Evolutionary conservation across 495 filamentous ascomycete species (phyloP).

Genomic region (Aspergillus affinis): DNA sequence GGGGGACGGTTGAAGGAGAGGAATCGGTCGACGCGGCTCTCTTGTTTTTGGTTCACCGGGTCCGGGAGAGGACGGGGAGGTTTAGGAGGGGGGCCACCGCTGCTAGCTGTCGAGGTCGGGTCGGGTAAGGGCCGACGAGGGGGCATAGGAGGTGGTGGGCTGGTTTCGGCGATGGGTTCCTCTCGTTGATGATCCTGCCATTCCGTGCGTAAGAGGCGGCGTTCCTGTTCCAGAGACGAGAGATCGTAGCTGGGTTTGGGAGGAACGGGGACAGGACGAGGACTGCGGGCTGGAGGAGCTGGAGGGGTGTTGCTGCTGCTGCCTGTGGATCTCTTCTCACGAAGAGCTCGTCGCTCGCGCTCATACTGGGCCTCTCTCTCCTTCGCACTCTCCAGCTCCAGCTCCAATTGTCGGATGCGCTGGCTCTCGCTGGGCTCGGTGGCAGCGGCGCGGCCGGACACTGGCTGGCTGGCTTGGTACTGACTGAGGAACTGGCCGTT

Average conservation of each 20-base stretch:
- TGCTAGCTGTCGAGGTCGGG: constrained; percentile 21
- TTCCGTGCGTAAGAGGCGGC: constrained; percentile 67
- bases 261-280: constrained; percentile 47
- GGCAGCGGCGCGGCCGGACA: constrained; percentile 9
- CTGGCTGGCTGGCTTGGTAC: constrained; percentile 62
- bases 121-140: constrained; percentile 37
- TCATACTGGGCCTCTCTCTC: constrained; percentile 85
- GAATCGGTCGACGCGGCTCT: constrained; percentile 47
- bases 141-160: constrained; percentile 19
- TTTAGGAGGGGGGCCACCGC: constrained; percentile 8
- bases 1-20: constrained; percentile 53
- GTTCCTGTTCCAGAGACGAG: constrained; percentile 72
- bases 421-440: constrained; percentile 50
- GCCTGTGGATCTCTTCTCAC: constrained; percentile 32
- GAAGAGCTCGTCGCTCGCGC: constrained; percentile 65
- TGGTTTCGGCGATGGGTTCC: constrained; percentile 31
- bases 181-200: constrained; percentile 59
- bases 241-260: constrained; percentile 60
- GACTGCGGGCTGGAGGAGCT: constrained; percentile 34
- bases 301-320: constrained; percentile 32
- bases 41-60: constrained; percentile 34
- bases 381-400: constrained; percentile 80
- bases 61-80: constrained; percentile 52
- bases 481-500: constrained; percentile 84
- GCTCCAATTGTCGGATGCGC: constrained; percentile 81